Conservation (phyloP, 148 eudicot genomes). For the Beta vulgaris region DNA sequence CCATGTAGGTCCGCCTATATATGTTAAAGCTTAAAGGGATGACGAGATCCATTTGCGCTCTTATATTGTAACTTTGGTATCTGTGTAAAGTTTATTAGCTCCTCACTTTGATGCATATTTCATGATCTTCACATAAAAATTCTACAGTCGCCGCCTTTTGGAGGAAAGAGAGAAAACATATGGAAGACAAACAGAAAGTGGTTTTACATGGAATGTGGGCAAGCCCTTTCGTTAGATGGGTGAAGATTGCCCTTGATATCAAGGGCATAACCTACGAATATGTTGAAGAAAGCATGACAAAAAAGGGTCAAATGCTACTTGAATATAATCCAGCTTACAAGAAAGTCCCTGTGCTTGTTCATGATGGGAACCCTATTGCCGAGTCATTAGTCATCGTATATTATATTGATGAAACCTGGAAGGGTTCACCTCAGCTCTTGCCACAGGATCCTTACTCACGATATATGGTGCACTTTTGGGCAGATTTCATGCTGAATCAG, state of each 20-base stretch:
- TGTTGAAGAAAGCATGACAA: conserved; percentile 28
- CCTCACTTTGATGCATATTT: no score
- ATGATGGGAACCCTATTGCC: conserved; percentile 22
- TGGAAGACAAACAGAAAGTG: conserved; percentile 20
- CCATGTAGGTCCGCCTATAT: no score
- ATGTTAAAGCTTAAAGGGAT: no score
- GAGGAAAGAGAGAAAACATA: no score
- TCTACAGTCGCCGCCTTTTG: no score
- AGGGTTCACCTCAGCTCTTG: conserved; percentile 19
- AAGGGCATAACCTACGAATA: conserved; percentile 36
- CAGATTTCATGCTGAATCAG: conserved; percentile 14
- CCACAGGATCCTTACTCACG: conserved; percentile 25
- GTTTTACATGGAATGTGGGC: conserved; percentile 36
- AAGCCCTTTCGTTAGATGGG: conserved; percentile 39
- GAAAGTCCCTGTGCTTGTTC: conserved; percentile 35
- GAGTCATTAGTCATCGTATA: conserved; percentile 35
- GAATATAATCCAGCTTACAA: conserved; percentile 30
- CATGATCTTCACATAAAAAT: no score
- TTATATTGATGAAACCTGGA: conserved; percentile 38
- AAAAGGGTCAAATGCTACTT: conserved; percentile 28
- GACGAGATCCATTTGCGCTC: no score
- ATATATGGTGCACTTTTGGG: conserved; percentile 30
- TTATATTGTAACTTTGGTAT: no score
- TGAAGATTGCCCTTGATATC: conserved; percentile 33
- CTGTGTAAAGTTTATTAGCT: no score